Percentiles rank a stretch among this genome's conserved stretches.
Evolutionary conservation across 2,329 filamentous ascomycete genomes (phyloP).

Genomic region (Botrytis pseudocinerea): DNA sequence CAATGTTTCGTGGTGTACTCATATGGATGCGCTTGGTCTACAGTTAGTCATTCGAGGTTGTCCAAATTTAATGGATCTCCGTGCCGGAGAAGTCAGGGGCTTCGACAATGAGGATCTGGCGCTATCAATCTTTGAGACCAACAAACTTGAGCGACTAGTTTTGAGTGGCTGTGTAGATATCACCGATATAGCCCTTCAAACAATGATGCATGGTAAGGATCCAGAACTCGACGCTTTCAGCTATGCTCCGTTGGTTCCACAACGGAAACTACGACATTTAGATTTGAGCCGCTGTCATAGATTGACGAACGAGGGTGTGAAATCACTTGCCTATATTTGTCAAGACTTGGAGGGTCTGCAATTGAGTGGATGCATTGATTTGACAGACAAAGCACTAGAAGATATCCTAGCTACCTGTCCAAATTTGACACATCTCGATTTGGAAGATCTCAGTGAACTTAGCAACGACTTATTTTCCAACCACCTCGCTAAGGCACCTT

Average conservation of each 20-base stretch:
- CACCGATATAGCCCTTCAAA: slow-evolving; percentile 70
- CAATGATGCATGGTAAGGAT: slow-evolving; percentile 73
- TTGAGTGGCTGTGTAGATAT: slow-evolving; percentile 79
- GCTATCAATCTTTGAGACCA: slow-evolving; percentile 72
- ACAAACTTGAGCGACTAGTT: slow-evolving; percentile 79
- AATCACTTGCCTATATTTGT: slow-evolving; percentile 69
- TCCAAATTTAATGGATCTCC: slow-evolving; percentile 71
- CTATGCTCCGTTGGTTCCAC: slow-evolving; percentile 71
- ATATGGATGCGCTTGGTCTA: slow-evolving; percentile 77
- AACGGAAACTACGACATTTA: slow-evolving; percentile 77
- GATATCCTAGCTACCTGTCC: slow-evolving; percentile 74
- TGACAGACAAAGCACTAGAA: slow-evolving; percentile 73
- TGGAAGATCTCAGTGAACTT: slow-evolving; percentile 79
- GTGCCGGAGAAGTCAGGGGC: slow-evolving; percentile 77
- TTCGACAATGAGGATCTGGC: slow-evolving; percentile 76
- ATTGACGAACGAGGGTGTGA: slow-evolving; percentile 73
- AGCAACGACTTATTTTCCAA: slow-evolving; percentile 73
- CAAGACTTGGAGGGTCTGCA: slow-evolving; percentile 81
- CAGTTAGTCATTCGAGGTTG: slow-evolving; percentile 72
- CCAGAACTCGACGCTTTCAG: slow-evolving; percentile 81
- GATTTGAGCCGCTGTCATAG: slow-evolving; percentile 78
- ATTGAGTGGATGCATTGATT: slow-evolving; percentile 71
- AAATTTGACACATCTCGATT: slow-evolving; percentile 78
- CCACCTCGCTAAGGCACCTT: slow-evolving; percentile 74
- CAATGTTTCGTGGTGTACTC: slow-evolving; percentile 91